phyloP scores from a whole-genome alignment of 2,329 filamentous ascomycete genomes.

The Sclerotiophoma versabilis region DNA sequence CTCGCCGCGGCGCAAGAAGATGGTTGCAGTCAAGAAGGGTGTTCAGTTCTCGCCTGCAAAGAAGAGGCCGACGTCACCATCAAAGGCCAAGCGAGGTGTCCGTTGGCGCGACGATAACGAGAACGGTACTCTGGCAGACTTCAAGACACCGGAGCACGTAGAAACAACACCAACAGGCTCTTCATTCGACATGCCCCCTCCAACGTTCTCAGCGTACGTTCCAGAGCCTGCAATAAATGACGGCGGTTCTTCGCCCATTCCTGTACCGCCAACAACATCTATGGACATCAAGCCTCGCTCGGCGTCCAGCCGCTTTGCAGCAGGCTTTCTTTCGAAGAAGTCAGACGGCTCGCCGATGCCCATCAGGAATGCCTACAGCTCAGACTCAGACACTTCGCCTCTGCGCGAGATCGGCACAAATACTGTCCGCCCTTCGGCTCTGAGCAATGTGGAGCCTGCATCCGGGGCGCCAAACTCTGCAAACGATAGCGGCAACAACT shows the following conservation, averaged over 20 bases:
- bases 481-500: constrained; percentile 43
- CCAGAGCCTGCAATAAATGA: constrained; percentile 37
- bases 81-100: constrained; percentile 74
- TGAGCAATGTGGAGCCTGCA: constrained; percentile 59
- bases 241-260: constrained; percentile 64
- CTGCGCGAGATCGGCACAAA: constrained; percentile 56
- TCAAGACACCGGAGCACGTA: constrained; percentile 82
- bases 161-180: constrained; percentile 65
- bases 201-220: constrained; percentile 55
- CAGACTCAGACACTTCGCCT: constrained; percentile 61
- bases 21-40: constrained; percentile 69
- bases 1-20: constrained; percentile 82
- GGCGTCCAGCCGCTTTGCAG: constrained; percentile 76
- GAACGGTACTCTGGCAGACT: constrained; percentile 85
- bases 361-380: constrained; percentile 64
- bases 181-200: constrained; percentile 61
- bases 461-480: constrained; percentile 34
- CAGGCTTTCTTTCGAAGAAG: constrained; percentile 81
- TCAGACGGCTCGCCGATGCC: constrained; percentile 68
- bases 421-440: constrained; percentile 56
- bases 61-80: constrained; percentile 67
- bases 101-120: constrained; percentile 93
- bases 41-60: constrained; percentile 82
- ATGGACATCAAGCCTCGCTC: constrained; percentile 62
- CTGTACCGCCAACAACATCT: constrained; percentile 63